Evolutionary conservation across 2,329 filamentous ascomycete genomes (phyloP).

Genomic region (Trichoderma simmonsii): DNA sequence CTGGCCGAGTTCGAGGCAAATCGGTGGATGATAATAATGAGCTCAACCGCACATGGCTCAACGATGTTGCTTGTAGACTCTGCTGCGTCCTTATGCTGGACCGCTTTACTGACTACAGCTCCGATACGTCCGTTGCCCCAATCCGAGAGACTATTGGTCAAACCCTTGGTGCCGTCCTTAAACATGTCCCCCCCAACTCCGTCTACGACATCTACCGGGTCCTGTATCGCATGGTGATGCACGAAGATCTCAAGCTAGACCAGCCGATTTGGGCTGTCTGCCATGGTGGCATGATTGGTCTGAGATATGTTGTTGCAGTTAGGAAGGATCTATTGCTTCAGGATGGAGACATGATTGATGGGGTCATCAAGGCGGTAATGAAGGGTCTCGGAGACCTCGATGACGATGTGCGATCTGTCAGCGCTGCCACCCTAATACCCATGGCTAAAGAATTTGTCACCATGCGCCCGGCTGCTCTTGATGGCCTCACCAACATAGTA

Average conservation of each 20-base stretch:
- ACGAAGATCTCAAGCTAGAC: constrained; percentile 72
- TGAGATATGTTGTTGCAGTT: constrained; percentile 92
- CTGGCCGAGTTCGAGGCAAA: constrained; percentile 72
- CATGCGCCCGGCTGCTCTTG: constrained; percentile 73
- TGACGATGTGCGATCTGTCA: constrained; percentile 94
- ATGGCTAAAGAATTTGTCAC: constrained; percentile 94
- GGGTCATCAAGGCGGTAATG: constrained; percentile 89
- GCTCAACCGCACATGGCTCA: constrained; percentile 81
- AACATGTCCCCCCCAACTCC: constrained; percentile 73
- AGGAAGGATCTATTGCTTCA: constrained; percentile 86
- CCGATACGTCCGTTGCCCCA: constrained; percentile 92
- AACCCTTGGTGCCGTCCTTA: constrained; percentile 82
- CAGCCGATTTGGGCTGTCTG: constrained; percentile 88
- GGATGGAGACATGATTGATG: constrained; percentile 83
- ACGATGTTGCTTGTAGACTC: constrained; percentile 90
- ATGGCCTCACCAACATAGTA: constrained; percentile 85
- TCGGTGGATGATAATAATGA: constrained; percentile 70
- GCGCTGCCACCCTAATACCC: constrained; percentile 93
- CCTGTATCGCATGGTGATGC: constrained; percentile 87
- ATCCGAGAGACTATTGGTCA: constrained; percentile 95
- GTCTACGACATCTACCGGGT: constrained; percentile 83
- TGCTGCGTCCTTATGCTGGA: constrained; percentile 97
- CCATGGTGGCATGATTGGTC: constrained; percentile 95
- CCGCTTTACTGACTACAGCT: constrained; percentile 95
- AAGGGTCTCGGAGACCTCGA: constrained; percentile 87